Conservation (phyloP, 2,329 filamentous ascomycete genomes). For the Penicillium glabrum region DNA sequence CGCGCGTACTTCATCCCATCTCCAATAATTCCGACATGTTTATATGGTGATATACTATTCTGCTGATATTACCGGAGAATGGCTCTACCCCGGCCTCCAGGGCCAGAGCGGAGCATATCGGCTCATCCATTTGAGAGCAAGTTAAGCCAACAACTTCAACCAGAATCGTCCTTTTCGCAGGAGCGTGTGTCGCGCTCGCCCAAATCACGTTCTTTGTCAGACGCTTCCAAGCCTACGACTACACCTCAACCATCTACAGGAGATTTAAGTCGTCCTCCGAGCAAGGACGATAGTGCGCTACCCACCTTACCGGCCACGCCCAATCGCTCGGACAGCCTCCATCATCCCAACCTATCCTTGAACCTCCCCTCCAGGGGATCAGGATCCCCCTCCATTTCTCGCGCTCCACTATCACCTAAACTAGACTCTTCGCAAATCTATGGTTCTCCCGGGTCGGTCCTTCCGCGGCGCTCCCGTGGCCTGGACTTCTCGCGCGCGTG, state of each 20-base stretch:
- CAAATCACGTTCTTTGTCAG: conserved; percentile 65
- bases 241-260: conserved; percentile 61
- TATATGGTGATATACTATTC: neutral
- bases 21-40: neutral
- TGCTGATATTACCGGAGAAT: conserved; percentile 8
- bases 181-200: conserved; percentile 29
- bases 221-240: conserved; percentile 59
- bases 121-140: conserved; percentile 34
- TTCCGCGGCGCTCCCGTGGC: conserved; percentile 84
- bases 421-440: conserved; percentile 82
- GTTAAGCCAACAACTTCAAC: conserved; percentile 38
- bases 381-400: conserved; percentile 55
- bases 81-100: conserved; percentile 21
- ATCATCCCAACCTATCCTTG: conserved; percentile 65
- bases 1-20: neutral
- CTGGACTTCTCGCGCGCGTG: conserved; percentile 91
- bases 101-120: conserved; percentile 20
- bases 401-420: conserved; percentile 76
- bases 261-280: conserved; percentile 52
- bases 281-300: conserved; percentile 67
- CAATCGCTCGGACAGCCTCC: conserved; percentile 61
- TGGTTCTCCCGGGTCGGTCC: conserved; percentile 80
- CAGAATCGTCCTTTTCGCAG: conserved; percentile 16
- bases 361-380: conserved; percentile 62
- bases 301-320: conserved; percentile 65